Conservation (phyloP, 805 yeast species). For the Naumovozyma dairenensis region DNA sequence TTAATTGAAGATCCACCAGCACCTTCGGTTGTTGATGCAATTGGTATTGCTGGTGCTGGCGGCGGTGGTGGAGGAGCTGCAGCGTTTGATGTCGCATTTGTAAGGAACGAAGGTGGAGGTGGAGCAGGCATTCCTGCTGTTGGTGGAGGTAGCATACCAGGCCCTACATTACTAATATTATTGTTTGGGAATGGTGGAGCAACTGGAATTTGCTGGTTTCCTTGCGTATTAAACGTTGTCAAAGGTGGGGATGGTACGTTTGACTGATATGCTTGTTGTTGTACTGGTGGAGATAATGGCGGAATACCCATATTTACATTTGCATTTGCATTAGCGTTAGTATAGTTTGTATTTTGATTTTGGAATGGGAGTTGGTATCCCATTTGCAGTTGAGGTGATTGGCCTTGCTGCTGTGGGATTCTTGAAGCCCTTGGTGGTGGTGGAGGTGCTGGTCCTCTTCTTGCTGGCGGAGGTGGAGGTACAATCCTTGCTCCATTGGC, state of each 20-base stretch:
- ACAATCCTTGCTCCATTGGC: slow-evolving; percentile 11
- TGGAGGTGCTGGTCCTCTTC: slow-evolving; percentile 16
- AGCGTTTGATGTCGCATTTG: not conserved
- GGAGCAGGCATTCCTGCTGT: slow-evolving; percentile 11
- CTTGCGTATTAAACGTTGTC: slow-evolving; percentile 14
- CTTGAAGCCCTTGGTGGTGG: slow-evolving; percentile 17
- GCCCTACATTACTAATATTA: too few relatives aligned
- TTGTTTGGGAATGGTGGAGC: slow-evolving; percentile 14
- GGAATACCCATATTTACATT: slow-evolving; percentile 2
- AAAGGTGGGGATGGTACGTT: slow-evolving; percentile 14
- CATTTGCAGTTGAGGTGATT: slow-evolving; percentile 4
- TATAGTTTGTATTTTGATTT: too few relatives aligned
- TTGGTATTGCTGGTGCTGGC: slow-evolving; percentile 10
- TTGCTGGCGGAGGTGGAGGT: slow-evolving; percentile 16
- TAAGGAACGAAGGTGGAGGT: slow-evolving; percentile 9
- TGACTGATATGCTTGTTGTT: slow-evolving; percentile 7
- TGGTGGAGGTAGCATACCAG: slow-evolving; percentile 1
- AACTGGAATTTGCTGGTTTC: slow-evolving; percentile 5
- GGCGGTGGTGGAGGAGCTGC: slow-evolving; percentile 9
- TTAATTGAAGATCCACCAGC: slow-evolving; percentile 10
- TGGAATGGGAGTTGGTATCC: slow-evolving; percentile 5
- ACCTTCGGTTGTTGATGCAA: slow-evolving; percentile 5
- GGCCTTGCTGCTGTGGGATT: slow-evolving; percentile 5
- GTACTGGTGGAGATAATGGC: slow-evolving; percentile 5
- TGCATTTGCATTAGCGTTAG: too few relatives aligned